Percentiles rank a stretch among this genome's conserved stretches.
These are phyloP conservation scores for Aspergillus arachidicola DNA, from an alignment of 2,329 filamentous ascomycete genomes.

Conservation along the genomic window DNA sequence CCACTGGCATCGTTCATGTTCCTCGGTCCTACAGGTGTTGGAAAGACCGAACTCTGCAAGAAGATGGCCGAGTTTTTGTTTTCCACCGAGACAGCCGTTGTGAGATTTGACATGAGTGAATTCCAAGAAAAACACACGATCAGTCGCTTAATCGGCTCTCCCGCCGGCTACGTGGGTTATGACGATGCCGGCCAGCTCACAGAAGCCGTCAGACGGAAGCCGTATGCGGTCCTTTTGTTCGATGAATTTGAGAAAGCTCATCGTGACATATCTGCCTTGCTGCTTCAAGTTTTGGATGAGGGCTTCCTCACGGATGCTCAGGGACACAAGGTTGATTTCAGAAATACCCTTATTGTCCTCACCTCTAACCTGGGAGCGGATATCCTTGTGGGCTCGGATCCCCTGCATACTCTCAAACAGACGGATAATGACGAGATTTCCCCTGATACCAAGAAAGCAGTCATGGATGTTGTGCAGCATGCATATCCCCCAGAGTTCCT, in stretches of 20 bases:
- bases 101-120: slow-evolving; percentile 96
- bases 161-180: slow-evolving; percentile 94
- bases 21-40: slow-evolving; percentile 92
- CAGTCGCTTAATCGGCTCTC: slow-evolving; percentile 86
- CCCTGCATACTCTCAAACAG: slow-evolving; percentile 64
- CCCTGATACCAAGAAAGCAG: slow-evolving; percentile 71
- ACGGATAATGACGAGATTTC: slow-evolving; percentile 69
- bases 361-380: slow-evolving; percentile 94
- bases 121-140: slow-evolving; percentile 98
- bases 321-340: slow-evolving; percentile 95
- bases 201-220: slow-evolving; percentile 90
- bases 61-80: slow-evolving; percentile 93
- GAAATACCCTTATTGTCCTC: slow-evolving; percentile 93
- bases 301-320: slow-evolving; percentile 94
- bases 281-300: slow-evolving; percentile 93
- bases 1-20: slow-evolving; percentile 97
- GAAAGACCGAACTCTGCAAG: slow-evolving; percentile 97
- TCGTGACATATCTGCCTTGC: slow-evolving; percentile 85
- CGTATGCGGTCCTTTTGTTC: slow-evolving; percentile 91
- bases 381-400: slow-evolving; percentile 78
- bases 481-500: slow-evolving; percentile 89
- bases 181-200: slow-evolving; percentile 96
- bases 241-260: slow-evolving; percentile 99
- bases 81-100: slow-evolving; percentile 84
- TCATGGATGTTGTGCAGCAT: slow-evolving; percentile 82